Base-by-base conservation (phyloP, 2,329 filamentous ascomycete species). In the Rhexocercosporidium sp. region DNA sequence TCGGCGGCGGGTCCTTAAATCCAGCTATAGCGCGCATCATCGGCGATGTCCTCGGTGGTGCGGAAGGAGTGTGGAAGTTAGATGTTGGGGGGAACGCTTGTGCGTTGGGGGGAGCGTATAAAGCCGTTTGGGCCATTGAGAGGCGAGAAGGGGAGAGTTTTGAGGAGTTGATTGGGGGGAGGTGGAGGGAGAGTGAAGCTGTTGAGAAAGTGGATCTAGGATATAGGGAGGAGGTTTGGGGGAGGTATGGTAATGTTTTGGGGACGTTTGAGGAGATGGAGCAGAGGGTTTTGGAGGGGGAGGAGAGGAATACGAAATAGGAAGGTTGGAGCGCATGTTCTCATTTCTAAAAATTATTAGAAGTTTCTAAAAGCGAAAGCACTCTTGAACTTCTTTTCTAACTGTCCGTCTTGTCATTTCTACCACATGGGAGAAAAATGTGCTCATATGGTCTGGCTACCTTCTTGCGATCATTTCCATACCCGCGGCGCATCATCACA, bases 21-120 rank as follows among this genome's bases (percentile, higher is more conserved):
- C 89, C 90, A 3, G 94, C 95, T 59, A 97, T 98, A 74, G 92
- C 94, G 6, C 85, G 90, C 66, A 88, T 96, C 57, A 87, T 94
- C 3, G 95, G 94, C 29, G 90, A 97, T 75, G 93, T 98, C 2
- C 87, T 99, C 2, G 96, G 96, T 62, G 93, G 93, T 39, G 86
- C 85, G 2, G 96, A 98, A 70, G 96, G 96, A 27, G 92, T 98
- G 29, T 99, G 93, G 81, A 92, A 91, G 80, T 88, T 99, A 16
- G 94, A 98, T 77, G 93, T 98, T 5, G 95, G 96, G 29, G 94
- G 94, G 29, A 97, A 97, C 81, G 95, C 96, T 2, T 99, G 96
- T 80, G 96, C 95, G 12, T 81, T 98, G 16, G 96, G 96, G 16
- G 93, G 93, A 7, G 95, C 95, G 29, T 97, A 98, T 81, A 98